Evolutionary conservation across 495 filamentous ascomycete genomes (phyloP), one percentile per base, ranked within the genome.

Genomic region (Aspergillus mulundensis): DNA sequence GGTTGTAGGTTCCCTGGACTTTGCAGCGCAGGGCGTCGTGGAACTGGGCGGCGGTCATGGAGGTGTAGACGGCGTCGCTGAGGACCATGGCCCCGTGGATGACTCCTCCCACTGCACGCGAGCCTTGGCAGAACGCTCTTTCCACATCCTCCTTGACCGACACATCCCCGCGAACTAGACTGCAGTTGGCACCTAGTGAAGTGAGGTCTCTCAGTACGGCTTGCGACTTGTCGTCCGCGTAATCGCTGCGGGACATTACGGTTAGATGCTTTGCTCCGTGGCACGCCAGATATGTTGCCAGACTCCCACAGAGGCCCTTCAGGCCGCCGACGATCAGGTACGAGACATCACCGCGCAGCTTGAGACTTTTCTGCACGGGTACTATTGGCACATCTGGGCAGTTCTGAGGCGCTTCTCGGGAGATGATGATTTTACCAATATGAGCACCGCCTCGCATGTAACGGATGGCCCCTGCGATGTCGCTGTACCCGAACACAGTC

Each of bases 391-490:
- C 16, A 7, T 18, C 8, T 18, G n/a, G 8, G 25, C 5, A 6
- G 19, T 23, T 38, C 18, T 14, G 2, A n/a, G 7, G 6, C 12
- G 7, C 36, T 20, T 34, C n/a, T 30, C 28, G 28, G 0, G 54
- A 50, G 18, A 81, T 66, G 16, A 81, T 69, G 0, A 80, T 63
- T 50, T 81, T 82, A 5, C 78, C 78, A 5, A 76, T 68, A 44
- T 77, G 76, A 0, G 60, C 48, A 8, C 72, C 76, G 14, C 50
- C 28, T 4, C 70, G 70, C 51, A 82, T 70, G 42, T 60, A 66
- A 0, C 53, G 24, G 23, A 77, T 64, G 0, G 73, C 72, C 5
- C 56, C 50, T 2, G 44, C 25, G 0, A 66, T 54, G 0, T 64
- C 30, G 8, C 52, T 48, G 44, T 66, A 60, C 0, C 19, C 24